A percentile compares a stretch with the other conserved stretches of the same genome.
These are phyloP conservation scores for Pythium dissotocum DNA, from an alignment of 352 stramenopile genomes.

Conservation along the genomic window DNA sequence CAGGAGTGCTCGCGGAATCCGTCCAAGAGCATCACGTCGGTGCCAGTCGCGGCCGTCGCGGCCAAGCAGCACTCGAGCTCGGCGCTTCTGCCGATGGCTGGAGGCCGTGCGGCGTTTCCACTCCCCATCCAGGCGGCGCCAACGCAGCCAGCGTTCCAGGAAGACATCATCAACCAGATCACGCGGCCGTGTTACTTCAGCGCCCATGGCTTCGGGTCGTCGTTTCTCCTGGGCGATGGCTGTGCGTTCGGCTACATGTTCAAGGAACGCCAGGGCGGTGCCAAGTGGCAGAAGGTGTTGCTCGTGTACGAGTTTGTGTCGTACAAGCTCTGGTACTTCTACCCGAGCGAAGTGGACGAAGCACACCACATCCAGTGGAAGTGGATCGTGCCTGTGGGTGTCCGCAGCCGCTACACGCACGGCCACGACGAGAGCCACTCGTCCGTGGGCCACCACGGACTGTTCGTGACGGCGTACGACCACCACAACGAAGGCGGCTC, in stretches of 20 bases:
- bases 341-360: conserved; percentile 82
- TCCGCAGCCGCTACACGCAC: conserved; percentile 78
- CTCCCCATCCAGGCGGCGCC: conserved; percentile 27
- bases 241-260: conserved; percentile 87
- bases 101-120: neutral
- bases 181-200: conserved; percentile 83
- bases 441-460: conserved; percentile 79
- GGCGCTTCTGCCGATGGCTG: conserved; percentile 2
- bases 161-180: conserved; percentile 88
- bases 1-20: conserved; percentile 48
- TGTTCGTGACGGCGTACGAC: conserved; percentile 82
- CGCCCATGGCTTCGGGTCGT: conserved; percentile 83
- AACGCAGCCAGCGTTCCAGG: conserved; percentile 74
- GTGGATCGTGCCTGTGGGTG: conserved; percentile 81
- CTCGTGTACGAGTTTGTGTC: conserved; percentile 87
- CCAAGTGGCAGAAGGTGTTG: conserved; percentile 82
- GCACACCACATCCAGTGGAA: conserved; percentile 84
- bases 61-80: conserved; percentile 4
- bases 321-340: conserved; percentile 91
- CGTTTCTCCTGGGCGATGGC: conserved; percentile 79
- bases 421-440: conserved; percentile 84
- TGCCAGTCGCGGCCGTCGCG: conserved; percentile 25
- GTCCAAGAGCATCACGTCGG: conserved; percentile 55
- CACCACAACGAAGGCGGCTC: conserved; percentile 45
- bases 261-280: conserved; percentile 60